Conservation (phyloP, 306 rosid species). For the Carpinus fangiana region DNA sequence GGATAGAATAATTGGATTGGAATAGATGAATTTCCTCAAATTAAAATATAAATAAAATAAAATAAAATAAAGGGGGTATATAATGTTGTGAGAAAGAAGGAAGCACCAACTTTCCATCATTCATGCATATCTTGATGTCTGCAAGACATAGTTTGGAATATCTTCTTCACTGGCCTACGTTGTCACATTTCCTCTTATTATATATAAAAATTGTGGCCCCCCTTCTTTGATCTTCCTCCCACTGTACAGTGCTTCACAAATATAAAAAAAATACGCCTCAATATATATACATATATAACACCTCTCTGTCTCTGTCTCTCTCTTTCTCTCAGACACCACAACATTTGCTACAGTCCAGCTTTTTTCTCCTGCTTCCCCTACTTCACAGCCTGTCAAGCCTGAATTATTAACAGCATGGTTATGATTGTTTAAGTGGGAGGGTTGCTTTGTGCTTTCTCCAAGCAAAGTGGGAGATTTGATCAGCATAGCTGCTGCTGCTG, state of each 20-base stretch:
- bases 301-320: conserved; percentile 18
- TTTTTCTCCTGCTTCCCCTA: conserved; percentile 44
- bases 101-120: conserved; percentile 47
- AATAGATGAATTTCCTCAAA: conserved; percentile 35
- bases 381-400: conserved; percentile 87
- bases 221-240: conserved; percentile 41
- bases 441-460: conserved; percentile 50
- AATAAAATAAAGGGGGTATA: neutral
- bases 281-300: conserved; percentile 15
- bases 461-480: conserved; percentile 38
- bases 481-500: neutral
- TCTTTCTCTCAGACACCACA: conserved; percentile 14
- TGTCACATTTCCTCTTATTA: conserved; percentile 42
- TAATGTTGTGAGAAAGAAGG: conserved; percentile 39
- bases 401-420: conserved; percentile 64
- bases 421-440: conserved; percentile 27
- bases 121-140: conserved; percentile 54
- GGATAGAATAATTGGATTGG: conserved; percentile 41
- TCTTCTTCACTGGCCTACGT: conserved; percentile 74
- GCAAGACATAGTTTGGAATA: conserved; percentile 79
- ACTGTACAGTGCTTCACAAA: conserved; percentile 29
- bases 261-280: conserved; percentile 13
- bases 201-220: conserved; percentile 43
- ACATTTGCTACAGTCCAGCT: too few relatives aligned
- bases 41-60: neutral